These are phyloP conservation scores for Boletus eberwhitei DNA, from an alignment of 768 basidiomycete genomes.

Conservation along the genomic window DNA sequence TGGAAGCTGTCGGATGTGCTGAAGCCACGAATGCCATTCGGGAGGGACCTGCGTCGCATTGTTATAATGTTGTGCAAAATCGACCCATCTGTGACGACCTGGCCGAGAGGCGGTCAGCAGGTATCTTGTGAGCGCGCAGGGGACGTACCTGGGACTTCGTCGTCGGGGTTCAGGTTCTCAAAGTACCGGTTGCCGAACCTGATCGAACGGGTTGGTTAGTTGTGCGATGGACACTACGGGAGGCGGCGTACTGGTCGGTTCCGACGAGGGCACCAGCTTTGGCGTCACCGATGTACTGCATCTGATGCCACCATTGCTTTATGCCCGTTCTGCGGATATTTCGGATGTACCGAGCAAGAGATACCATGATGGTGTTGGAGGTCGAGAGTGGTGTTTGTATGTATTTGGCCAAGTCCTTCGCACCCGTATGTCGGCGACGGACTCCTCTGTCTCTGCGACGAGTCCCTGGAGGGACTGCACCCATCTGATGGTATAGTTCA, in stretches of 20 bases:
- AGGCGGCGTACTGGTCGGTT: conserved; percentile 69
- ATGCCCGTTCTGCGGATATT: conserved; percentile 73
- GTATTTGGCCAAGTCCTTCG: conserved; percentile 26
- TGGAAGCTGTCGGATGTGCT: conserved; percentile 81
- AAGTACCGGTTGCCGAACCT: conserved; percentile 95
- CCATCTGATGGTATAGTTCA: no score
- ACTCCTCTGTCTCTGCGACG: no score
- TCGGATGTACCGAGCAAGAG: conserved; percentile 71
- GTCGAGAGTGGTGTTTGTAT: conserved; percentile 16
- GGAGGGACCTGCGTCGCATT: conserved; percentile 93
- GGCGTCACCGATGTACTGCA: conserved; percentile 93
- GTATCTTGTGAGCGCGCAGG: neutral
- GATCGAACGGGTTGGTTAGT: conserved; percentile 6
- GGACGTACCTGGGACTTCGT: conserved; percentile 80
- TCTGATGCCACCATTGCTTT: conserved; percentile 84
- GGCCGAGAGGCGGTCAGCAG: conserved; percentile 1
- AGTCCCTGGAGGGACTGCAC: no score
- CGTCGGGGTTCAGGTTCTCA: conserved; percentile 83
- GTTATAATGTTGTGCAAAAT: conserved; percentile 86
- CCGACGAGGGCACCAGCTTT: conserved; percentile 80
- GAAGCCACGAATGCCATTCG: conserved; percentile 97
- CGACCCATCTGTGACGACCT: conserved; percentile 98
- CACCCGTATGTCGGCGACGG: no score
- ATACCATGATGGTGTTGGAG: conserved; percentile 50
- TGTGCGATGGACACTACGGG: neutral